Evolutionary conservation across 1,284 basidiomycete species (phyloP).

Genomic region (Phellopilus nigrolimitatus): DNA sequence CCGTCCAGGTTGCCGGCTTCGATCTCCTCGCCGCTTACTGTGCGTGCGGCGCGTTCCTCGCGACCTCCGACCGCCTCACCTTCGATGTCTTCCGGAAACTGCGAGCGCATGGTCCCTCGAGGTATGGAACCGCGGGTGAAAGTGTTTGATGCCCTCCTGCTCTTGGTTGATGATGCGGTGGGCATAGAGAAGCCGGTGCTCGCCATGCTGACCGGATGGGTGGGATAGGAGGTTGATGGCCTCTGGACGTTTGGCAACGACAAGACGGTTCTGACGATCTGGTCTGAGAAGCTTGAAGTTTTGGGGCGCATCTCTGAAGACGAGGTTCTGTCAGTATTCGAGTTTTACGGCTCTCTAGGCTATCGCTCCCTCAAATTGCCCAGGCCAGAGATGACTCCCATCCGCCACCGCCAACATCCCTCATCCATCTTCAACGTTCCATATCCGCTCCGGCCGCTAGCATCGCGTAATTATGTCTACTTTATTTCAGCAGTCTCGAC

Average conservation of each 20-base stretch:
- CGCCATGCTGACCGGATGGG: slow-evolving; percentile 55
- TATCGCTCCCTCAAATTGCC: too few relatives aligned
- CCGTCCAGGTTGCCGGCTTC: slow-evolving; percentile 60
- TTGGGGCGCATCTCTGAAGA: slow-evolving; percentile 55
- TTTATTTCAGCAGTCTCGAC: slow-evolving; percentile 53
- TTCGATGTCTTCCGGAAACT: slow-evolving; percentile 53
- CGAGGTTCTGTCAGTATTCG: slow-evolving; percentile 45
- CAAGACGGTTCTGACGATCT: slow-evolving; percentile 52
- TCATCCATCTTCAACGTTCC: slow-evolving; percentile 43
- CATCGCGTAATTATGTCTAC: slow-evolving; percentile 47
- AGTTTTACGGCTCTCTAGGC: slow-evolving; percentile 55
- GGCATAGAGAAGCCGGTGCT: slow-evolving; percentile 59
- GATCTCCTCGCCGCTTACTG: slow-evolving; percentile 67
- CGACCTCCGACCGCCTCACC: slow-evolving; percentile 52
- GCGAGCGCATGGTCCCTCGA: slow-evolving; percentile 50
- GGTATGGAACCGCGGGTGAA: slow-evolving; percentile 63
- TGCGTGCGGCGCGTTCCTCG: slow-evolving; percentile 43
- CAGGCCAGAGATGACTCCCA: too few relatives aligned
- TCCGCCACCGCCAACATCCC: slow-evolving; percentile 49
- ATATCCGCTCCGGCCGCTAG: slow-evolving; percentile 26
- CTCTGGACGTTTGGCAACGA: slow-evolving; percentile 42
- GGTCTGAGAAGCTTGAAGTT: slow-evolving; percentile 46
- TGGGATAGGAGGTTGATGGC: slow-evolving; percentile 55
- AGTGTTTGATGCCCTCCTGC: slow-evolving; percentile 57
- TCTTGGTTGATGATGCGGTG: slow-evolving; percentile 50